Evolutionary conservation across 768 basidiomycete species (phyloP).

Genomic region (Thelephora aurantiotincta): DNA sequence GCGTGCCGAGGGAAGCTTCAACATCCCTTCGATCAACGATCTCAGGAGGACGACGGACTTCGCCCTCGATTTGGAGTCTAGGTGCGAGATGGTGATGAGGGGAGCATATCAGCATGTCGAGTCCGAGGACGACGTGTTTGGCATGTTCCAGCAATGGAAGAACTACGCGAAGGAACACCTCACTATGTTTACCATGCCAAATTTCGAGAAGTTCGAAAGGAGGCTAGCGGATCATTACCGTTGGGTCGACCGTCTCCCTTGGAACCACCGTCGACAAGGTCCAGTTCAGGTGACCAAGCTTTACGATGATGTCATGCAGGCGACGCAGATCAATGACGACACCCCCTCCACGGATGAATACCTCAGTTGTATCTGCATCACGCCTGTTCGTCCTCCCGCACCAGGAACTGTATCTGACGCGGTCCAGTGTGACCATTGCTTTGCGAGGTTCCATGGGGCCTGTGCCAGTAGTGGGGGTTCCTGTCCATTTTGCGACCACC

Average conservation of each 20-base stretch:
- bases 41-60: conserved; percentile 61
- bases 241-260: conserved; percentile 67
- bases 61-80: conserved; percentile 62
- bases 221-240: conserved; percentile 53
- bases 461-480: conserved; percentile 84
- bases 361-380: conserved; percentile 72
- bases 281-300: conserved; percentile 49
- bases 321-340: conserved; percentile 68
- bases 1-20: conserved; percentile 67
- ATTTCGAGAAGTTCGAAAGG: conserved; percentile 56
- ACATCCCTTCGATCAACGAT: conserved; percentile 48
- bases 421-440: conserved; percentile 84
- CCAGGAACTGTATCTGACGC: conserved; percentile 65
- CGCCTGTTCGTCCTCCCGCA: conserved; percentile 67
- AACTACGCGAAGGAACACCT: conserved; percentile 59
- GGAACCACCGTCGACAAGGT: conserved; percentile 61
- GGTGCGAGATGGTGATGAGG: conserved; percentile 62
- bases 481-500: conserved; percentile 84
- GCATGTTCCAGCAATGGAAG: conserved; percentile 61
- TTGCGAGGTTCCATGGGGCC: conserved; percentile 72
- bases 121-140: conserved; percentile 46
- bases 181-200: conserved; percentile 56
- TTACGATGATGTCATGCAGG: conserved; percentile 61
- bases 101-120: conserved; percentile 42
- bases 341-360: conserved; percentile 68